phyloP scores from a whole-genome alignment of 2,329 filamentous ascomycete genomes.

The Fusarium sp. region DNA sequence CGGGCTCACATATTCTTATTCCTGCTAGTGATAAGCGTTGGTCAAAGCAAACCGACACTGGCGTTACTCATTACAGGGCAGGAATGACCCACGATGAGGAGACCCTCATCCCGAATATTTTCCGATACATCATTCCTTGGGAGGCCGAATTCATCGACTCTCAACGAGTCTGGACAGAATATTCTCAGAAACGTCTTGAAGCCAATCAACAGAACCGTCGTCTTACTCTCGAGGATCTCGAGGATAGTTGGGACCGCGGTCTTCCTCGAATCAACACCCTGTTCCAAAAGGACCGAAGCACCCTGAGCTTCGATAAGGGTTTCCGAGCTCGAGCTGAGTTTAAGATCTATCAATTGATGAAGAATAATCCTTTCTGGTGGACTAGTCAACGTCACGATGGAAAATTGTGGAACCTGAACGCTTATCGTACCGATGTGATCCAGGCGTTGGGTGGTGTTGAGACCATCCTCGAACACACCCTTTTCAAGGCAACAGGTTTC shows the following conservation, averaged over 20 bases:
- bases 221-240: constrained; percentile 92
- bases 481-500: constrained; percentile 97
- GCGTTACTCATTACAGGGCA: constrained; percentile 94
- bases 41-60: constrained; percentile 97
- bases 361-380: constrained; percentile 99
- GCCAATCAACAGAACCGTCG: constrained; percentile 97
- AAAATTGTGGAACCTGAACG: constrained; percentile 96
- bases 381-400: constrained; percentile 96
- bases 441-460: constrained; percentile 96
- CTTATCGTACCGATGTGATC: constrained; percentile 95
- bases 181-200: constrained; percentile 96
- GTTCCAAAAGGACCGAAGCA: constrained; percentile 98
- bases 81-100: constrained; percentile 99
- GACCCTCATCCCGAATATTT: constrained; percentile 97
- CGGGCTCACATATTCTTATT: constrained; percentile 96
- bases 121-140: constrained; percentile 99
- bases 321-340: constrained; percentile 96
- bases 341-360: constrained; percentile 98
- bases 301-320: constrained; percentile 96
- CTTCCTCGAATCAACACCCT: constrained; percentile 97
- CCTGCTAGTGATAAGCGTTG: constrained; percentile 97
- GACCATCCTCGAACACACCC: constrained; percentile 94
- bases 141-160: constrained; percentile 99
- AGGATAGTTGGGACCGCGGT: constrained; percentile 98
- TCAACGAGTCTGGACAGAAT: constrained; percentile 98